Evolutionary conservation across 306 rosid species (phyloP).

Genomic region (Dalbergia cultrata): DNA sequence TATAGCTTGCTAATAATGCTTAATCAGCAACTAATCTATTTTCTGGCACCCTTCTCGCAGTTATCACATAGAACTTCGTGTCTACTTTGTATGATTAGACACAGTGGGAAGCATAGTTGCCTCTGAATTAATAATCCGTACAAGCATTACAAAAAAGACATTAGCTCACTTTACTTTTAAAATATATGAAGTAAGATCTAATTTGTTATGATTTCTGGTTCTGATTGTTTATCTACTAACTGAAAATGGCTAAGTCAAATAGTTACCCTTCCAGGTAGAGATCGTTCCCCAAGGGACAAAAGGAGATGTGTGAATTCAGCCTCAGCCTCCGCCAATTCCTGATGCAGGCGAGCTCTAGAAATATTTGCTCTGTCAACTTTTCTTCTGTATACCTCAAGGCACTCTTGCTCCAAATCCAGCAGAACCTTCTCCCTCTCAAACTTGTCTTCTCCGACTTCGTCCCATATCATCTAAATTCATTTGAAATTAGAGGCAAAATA

Average conservation of each 20-base stretch:
- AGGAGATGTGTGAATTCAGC: slow-evolving; percentile 98
- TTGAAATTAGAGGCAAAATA: slow-evolving; percentile 10
- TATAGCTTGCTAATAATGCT: slow-evolving; percentile 23
- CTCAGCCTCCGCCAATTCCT: slow-evolving; percentile 95
- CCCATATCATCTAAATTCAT: slow-evolving; percentile 88
- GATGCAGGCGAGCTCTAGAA: slow-evolving; percentile 90
- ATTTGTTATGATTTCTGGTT: slow-evolving; percentile 30
- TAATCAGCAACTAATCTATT: slow-evolving; percentile 2
- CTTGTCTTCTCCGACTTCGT: slow-evolving; percentile 96
- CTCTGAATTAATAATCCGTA: slow-evolving; percentile 1
- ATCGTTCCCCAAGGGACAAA: slow-evolving; percentile 91
- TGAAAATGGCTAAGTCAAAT: slow-evolving; percentile 24
- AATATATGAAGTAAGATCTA: slow-evolving; percentile 8
- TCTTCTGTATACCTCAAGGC: slow-evolving; percentile 82
- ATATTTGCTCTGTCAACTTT: slow-evolving; percentile 90
- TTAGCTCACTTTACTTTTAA: not conserved
- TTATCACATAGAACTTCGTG: slow-evolving; percentile 16
- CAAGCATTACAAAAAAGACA: not conserved
- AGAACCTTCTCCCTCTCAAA: slow-evolving; percentile 88
- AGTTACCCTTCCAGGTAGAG: slow-evolving; percentile 92
- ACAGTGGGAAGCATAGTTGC: slow-evolving; percentile 9
- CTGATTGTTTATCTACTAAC: slow-evolving; percentile 41
- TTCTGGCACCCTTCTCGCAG: slow-evolving; percentile 18
- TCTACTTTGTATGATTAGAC: slow-evolving; percentile 10
- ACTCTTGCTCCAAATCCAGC: slow-evolving; percentile 90